Conservation (phyloP, 768 basidiomycete species). For the Dacryopinax primogenitus region DNA sequence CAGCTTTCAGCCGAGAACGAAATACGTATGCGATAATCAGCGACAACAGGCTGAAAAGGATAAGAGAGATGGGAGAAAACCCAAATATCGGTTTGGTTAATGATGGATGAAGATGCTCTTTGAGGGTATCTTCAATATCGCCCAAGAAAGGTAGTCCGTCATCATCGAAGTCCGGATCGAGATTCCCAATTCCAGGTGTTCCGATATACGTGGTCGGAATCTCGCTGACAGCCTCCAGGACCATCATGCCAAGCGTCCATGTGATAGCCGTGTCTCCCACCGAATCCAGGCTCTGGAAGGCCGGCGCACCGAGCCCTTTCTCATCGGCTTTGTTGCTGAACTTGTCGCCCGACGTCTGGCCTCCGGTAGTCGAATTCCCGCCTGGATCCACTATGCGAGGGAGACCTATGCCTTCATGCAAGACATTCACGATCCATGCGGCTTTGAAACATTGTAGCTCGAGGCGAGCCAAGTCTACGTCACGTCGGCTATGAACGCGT, state of each 20-base stretch:
- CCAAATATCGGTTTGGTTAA: conserved; percentile 36
- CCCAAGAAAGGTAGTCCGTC: conserved; percentile 37
- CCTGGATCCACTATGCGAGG: conserved; percentile 79
- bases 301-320: conserved; percentile 31
- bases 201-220: conserved; percentile 33
- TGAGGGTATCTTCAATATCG: conserved; percentile 48
- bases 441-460: conserved; percentile 99
- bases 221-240: conserved; percentile 88
- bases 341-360: conserved; percentile 25
- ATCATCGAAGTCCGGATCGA: conserved; percentile 48
- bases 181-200: conserved; percentile 53
- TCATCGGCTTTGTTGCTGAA: conserved; percentile 23
- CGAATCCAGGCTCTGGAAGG: conserved; percentile 89
- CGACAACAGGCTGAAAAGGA: not conserved
- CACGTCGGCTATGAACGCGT: conserved; percentile 46
- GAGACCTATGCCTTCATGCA: conserved; percentile 92
- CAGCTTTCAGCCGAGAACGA: not conserved
- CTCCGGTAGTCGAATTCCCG: conserved; percentile 48
- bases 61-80: not conserved
- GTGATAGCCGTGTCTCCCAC: conserved; percentile 87
- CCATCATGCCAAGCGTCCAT: conserved; percentile 99
- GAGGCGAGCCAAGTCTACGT: conserved; percentile 70
- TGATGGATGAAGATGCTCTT: conserved; percentile 52
- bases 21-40: not conserved
- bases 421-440: conserved; percentile 90